Base-by-base conservation (phyloP, 2,329 filamentous ascomycete species). In the Ophiosphaerella herpotricha region DNA sequence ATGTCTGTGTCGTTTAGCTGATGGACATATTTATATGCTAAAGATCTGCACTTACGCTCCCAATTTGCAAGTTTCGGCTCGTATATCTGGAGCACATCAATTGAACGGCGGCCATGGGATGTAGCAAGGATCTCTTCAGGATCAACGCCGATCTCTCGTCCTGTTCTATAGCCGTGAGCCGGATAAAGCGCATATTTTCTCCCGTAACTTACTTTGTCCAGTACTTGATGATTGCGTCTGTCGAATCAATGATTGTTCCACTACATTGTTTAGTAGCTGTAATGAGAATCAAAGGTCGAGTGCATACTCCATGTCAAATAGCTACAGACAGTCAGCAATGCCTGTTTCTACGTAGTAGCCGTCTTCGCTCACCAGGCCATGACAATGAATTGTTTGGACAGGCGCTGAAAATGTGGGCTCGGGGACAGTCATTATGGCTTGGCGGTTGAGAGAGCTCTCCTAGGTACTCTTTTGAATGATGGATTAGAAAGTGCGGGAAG, bases 51-150 rank as follows among this genome's bases (percentile, higher is more conserved):
- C 33, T 31, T 12, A 47, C 16, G 18, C 37, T 39, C 39, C 42
- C 89, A 93, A 63, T 88, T 97, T 36, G 94, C 94, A 70, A 91
- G 90, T 61, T 89, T 86, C 13, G 91, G 89, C 55, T 90, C 87
- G 50, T 96, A 83, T 24, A 92, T 78, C 70, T 84, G 84, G 50
- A 99, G 80, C 2, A 89, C 85, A 64, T 99, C 94, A 66, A 97
- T 96, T 60, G 86, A 91, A 50, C 94, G 81, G 52, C 93, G 85
- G 54, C 94, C 94, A 74, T 99, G 94, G 5, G 91, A 96, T 8
- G 91, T 96, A 64, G 90, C 83, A 23, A 97, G 82, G 63, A 99
- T 97, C 39, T 88, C 83, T 24, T 87, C 81, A n/a, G 90, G 89
- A 58, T 90, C 85, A 18, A 97, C 87, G 21, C 90, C 90, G 64